Evolutionary conservation across 371 early-diverging fungal species (phyloP).

Genomic region (Mortierella sp.): DNA sequence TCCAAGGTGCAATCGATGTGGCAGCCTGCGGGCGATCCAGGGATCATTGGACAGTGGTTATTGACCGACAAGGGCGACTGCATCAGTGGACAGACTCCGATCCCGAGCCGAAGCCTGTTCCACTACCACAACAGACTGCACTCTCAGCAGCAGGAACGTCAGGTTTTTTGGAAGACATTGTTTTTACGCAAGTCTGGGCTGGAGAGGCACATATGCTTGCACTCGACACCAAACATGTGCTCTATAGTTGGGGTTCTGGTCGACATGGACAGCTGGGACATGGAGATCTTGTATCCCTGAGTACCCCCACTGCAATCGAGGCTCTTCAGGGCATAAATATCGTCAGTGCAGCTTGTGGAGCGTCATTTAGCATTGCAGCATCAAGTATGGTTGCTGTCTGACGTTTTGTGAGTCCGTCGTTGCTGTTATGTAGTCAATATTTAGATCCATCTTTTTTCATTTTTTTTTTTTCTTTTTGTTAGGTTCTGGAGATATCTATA

Average conservation of each 20-base stretch:
- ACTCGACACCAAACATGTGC: conserved; percentile 16
- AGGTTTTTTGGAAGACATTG: not conserved
- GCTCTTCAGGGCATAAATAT: conserved; percentile 37
- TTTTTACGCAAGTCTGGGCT: conserved; percentile 36
- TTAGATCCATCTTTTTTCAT: not conserved
- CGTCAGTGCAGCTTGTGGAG: conserved; percentile 41
- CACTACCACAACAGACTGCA: not conserved
- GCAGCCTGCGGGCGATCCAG: conserved; percentile 30
- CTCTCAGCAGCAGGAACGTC: not conserved
- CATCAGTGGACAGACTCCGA: conserved; percentile 23
- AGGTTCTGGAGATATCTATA: conserved; percentile 46
- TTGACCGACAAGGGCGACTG: conserved; percentile 13
- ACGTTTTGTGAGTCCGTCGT: too few relatives aligned
- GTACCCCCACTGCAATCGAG: conserved; percentile 35
- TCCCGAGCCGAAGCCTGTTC: conserved; percentile 5
- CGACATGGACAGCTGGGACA: conserved; percentile 54
- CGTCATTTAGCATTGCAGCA: conserved; percentile 36
- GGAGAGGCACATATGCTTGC: conserved; percentile 49
- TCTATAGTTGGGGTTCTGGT: conserved; percentile 53
- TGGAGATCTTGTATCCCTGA: conserved; percentile 20
- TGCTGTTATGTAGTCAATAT: too few relatives aligned
- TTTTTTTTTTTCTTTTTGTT: not conserved
- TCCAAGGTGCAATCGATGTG: conserved; percentile 17
- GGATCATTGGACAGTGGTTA: conserved; percentile 23
- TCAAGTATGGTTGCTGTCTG: conserved; percentile 20